phyloP scores from a whole-genome alignment of 345 rosid species.

The Iberis pinnata region DNA sequence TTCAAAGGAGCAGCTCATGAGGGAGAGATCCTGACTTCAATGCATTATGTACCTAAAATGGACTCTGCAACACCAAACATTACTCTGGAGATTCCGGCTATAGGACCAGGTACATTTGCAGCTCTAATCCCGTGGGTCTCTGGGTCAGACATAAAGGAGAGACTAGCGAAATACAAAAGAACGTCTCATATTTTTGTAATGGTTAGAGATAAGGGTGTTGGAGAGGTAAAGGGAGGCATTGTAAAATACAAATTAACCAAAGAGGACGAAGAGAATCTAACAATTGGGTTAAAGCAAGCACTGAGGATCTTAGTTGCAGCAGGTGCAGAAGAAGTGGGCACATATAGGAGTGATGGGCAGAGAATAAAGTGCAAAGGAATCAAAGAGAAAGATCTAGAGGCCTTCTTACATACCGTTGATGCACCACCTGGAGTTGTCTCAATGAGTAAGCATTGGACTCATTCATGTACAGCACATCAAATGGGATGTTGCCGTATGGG shows the following conservation, averaged over 20 bases:
- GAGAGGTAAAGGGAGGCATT: constrained; percentile 16
- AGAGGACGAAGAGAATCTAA: constrained; percentile 57
- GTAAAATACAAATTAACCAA: constrained; percentile 36
- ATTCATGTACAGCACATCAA: constrained; percentile 53
- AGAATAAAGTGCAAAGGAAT: constrained; percentile 43
- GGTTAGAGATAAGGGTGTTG: constrained; percentile 33
- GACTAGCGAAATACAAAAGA: constrained; percentile 49
- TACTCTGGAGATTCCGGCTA: constrained; percentile 46
- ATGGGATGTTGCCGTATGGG: constrained; percentile 85
- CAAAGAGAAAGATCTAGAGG: constrained; percentile 34
- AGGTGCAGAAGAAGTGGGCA: constrained; percentile 78
- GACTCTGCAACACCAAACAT: constrained; percentile 38
- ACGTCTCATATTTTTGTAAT: constrained; percentile 37
- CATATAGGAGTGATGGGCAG: constrained; percentile 60
- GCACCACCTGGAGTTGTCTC: constrained; percentile 39
- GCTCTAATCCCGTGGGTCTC: constrained; percentile 57
- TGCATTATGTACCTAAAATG: constrained; percentile 37
- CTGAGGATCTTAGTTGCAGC: constrained; percentile 61
- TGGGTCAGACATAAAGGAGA: constrained; percentile 50
- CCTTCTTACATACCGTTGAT: constrained; percentile 40
- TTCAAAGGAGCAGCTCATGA: constrained; percentile 39
- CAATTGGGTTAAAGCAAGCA: constrained; percentile 48
- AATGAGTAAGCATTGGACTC: constrained; percentile 39
- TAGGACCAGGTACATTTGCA: constrained; percentile 62
- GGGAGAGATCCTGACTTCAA: constrained; percentile 67